phyloP scores from a whole-genome alignment of 2,329 filamentous ascomycete species.

The Fusarium verrucosum region DNA sequence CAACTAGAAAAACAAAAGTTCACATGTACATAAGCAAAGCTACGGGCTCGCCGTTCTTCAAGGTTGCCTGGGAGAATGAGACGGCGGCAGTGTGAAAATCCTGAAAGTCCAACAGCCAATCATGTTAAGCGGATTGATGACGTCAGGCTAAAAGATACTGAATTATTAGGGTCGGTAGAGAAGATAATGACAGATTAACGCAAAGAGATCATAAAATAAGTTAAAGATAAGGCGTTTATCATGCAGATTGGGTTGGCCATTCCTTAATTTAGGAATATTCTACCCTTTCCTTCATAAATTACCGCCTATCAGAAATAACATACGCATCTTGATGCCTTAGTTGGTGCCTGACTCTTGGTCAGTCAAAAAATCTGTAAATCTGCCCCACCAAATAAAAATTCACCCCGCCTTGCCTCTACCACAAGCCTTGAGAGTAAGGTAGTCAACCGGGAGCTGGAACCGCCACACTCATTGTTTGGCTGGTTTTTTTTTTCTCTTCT shows the following conservation, averaged over 20 bases:
- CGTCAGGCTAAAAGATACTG: slow-evolving; percentile 34
- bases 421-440: slow-evolving; percentile 32
- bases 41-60: slow-evolving; percentile 33
- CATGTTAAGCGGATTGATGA: slow-evolving; percentile 36
- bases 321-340: slow-evolving; percentile 46
- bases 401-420: slow-evolving; percentile 53
- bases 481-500: slow-evolving; percentile 42
- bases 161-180: not conserved
- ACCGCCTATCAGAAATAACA: slow-evolving; percentile 2
- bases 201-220: slow-evolving; percentile 1
- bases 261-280: not conserved
- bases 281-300: not conserved
- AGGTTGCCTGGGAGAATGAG: slow-evolving; percentile 22
- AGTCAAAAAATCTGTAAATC: slow-evolving; percentile 50
- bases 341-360: slow-evolving; percentile 50
- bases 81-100: slow-evolving; percentile 33
- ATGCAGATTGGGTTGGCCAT: rapidly evolving
- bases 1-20: not conserved
- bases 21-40: not conserved
- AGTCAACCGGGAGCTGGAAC: slow-evolving; percentile 40
- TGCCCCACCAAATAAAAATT: slow-evolving; percentile 54
- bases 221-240: not conserved
- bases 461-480: slow-evolving; percentile 42
- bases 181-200: not conserved
- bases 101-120: slow-evolving; percentile 34